These are phyloP conservation scores for Adansonia madagascariensis DNA, from an alignment of 441 rosid species.

Conservation along the genomic window DNA sequence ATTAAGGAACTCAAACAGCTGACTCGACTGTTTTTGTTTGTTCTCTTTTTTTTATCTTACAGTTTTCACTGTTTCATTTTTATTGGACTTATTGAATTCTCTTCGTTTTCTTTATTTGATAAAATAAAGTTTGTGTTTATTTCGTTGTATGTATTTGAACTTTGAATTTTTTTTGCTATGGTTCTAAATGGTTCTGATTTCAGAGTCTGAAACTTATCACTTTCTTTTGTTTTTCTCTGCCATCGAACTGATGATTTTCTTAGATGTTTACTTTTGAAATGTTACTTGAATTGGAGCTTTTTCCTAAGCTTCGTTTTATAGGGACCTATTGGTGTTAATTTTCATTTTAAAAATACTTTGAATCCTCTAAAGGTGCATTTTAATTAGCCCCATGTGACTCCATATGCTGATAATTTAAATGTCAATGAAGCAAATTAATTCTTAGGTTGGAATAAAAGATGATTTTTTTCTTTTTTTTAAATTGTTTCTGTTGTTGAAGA, in stretches of 20 bases:
- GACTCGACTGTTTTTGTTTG: not conserved
- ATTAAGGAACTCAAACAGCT: not conserved
- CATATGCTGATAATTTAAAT: conserved; percentile 7
- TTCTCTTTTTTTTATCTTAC: not conserved
- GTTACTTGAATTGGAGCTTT: conserved; percentile 6
- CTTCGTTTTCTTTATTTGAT: conserved; percentile 7
- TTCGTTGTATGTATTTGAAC: not conserved
- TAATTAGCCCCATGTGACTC: not conserved
- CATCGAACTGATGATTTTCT: not conserved
- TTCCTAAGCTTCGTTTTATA: not conserved
- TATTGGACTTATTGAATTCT: not conserved
- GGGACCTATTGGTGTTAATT: not conserved
- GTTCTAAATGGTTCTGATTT: not conserved
- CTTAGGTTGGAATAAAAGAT: not conserved
- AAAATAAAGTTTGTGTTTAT: no score
- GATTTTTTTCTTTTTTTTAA: not conserved
- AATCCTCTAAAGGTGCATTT: not conserved
- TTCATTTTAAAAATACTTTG: not conserved
- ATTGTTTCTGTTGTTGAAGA: conserved; percentile 6
- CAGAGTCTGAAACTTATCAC: not conserved
- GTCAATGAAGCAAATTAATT: conserved; percentile 4
- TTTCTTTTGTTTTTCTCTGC: not conserved
- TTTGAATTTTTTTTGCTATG: conserved; percentile 2
- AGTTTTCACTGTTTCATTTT: not conserved
- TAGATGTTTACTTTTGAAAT: not conserved